Evolutionary conservation across 1,284 basidiomycete genomes (phyloP).

Genomic region (Irpex lacteus): DNA sequence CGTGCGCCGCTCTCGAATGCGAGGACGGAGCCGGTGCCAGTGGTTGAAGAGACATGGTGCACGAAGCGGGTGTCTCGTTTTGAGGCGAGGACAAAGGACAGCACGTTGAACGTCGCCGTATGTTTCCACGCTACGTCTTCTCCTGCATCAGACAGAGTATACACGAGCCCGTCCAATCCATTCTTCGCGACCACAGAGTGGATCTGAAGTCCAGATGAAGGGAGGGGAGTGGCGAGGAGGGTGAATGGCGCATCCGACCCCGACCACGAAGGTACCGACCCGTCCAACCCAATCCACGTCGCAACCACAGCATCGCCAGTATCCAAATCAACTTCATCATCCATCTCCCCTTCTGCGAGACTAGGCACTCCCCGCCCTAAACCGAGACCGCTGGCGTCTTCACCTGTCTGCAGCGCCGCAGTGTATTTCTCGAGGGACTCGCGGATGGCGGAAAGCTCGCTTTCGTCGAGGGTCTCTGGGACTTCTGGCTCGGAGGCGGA

Average conservation of each 20-base stretch:
- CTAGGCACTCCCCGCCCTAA: constrained; percentile 69
- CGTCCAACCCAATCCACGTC: constrained; percentile 62
- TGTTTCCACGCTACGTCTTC: constrained; percentile 66
- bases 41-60: constrained; percentile 55
- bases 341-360: constrained; percentile 78
- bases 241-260: constrained; percentile 42
- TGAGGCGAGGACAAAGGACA: constrained; percentile 92
- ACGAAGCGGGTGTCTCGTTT: constrained; percentile 88
- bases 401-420: constrained; percentile 48
- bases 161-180: constrained; percentile 81
- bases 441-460: constrained; percentile 74
- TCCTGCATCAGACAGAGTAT: constrained; percentile 38
- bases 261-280: constrained; percentile 40
- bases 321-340: constrained; percentile 75
- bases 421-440: constrained; percentile 88
- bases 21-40: constrained; percentile 44
- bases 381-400: constrained; percentile 56
- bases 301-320: constrained; percentile 60
- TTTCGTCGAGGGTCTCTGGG: constrained; percentile 86
- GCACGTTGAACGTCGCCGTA: constrained; percentile 77
- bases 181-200: constrained; percentile 70
- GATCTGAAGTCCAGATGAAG: constrained; percentile 34
- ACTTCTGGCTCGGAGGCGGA: constrained; percentile 64
- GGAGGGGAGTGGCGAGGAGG: constrained; percentile 62
- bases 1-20: constrained; percentile 78